Base-by-base conservation (phyloP, 371 early-diverging fungal species). In the Mucor saturninus region DNA sequence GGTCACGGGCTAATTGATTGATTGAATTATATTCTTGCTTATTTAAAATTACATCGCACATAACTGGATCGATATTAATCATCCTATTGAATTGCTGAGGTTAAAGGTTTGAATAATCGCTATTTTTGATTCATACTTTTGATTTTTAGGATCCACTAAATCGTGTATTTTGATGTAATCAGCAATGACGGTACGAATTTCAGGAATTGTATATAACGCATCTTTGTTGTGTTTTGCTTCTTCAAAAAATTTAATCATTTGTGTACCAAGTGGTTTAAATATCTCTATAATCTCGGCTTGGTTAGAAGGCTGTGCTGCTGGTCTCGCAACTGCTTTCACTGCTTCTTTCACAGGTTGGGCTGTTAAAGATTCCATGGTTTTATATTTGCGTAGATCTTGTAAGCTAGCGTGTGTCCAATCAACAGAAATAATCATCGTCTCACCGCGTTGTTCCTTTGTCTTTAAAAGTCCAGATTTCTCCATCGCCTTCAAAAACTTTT, bases 391-490 rank as follows among this genome's bases (percentile, higher is more conserved):
- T 6, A 77, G 10, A 29, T 64, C 61, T 46, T 72, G 67, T 30
- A 80, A 66, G 52, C 62, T 56, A 57, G 72, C 69, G 65, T 89
- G 86, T 5, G 77, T 68, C 81, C 85, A 89, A 48, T 84, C 78
- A n/a, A 91, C 72, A 1, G 83, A 75, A 28, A 75, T 77, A 14
- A 91, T 67, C 48, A 83, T 71, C 14, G 75, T 65, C 38, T 91
- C 91, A 2, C 90, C 89, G 21, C 85, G 83, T 43, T 83, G 81
- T 9, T 89, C 91, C 61, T 90, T 91, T 52, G 87, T 79, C 68
- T 89, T 87, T 55, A 90, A 54, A 13, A 89, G 56, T 3, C 87
- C 88, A 15, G 81, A 62, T 68, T 90, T 90, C 52, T 91, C 91
- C 56, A 85, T 85, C 1, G 74, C 77, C 62, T 90, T 91, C 45